Percentiles rank a stretch among this genome's conserved stretches.
Conservation (phyloP, 2,329 filamentous ascomycete species). For the Thelonectria discophora region DNA sequence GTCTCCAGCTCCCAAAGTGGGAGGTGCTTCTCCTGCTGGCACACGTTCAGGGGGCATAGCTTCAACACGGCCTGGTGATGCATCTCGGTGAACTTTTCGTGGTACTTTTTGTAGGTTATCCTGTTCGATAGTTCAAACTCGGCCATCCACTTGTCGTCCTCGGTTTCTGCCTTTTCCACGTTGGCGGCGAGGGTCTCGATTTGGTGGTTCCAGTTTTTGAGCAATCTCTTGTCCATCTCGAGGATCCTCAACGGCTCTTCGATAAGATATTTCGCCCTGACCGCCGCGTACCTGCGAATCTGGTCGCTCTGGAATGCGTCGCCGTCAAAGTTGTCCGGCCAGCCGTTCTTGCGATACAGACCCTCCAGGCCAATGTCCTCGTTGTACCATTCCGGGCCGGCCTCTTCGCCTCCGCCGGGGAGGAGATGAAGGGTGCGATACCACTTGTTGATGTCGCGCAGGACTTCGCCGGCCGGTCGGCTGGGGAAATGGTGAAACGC, state of each 20-base stretch:
- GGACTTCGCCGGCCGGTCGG: constrained; percentile 3
- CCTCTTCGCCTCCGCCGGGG: neutral
- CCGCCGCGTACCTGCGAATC: neutral
- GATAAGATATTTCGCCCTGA: neutral
- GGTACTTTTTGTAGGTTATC: neutral
- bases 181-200: neutral
- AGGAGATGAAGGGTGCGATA: neutral
- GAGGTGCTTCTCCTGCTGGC: neutral
- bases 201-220: neutral
- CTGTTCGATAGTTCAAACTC: neutral
- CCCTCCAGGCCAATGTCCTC: neutral
- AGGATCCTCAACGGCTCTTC: neutral
- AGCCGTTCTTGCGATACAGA: constrained; percentile 2
- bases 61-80: neutral
- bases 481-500: constrained; percentile 2
- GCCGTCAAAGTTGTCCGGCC: constrained; percentile 6
- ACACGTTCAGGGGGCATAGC: neutral
- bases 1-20: neutral
- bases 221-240: neutral
- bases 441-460: neutral
- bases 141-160: neutral
- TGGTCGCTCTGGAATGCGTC: constrained; percentile 1
- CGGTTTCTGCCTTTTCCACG: neutral
- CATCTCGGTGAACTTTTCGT: neutral
- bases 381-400: neutral